These are phyloP conservation scores for Colletotrichum karsti DNA, from an alignment of 2,329 filamentous ascomycete genomes.

Conservation along the genomic window DNA sequence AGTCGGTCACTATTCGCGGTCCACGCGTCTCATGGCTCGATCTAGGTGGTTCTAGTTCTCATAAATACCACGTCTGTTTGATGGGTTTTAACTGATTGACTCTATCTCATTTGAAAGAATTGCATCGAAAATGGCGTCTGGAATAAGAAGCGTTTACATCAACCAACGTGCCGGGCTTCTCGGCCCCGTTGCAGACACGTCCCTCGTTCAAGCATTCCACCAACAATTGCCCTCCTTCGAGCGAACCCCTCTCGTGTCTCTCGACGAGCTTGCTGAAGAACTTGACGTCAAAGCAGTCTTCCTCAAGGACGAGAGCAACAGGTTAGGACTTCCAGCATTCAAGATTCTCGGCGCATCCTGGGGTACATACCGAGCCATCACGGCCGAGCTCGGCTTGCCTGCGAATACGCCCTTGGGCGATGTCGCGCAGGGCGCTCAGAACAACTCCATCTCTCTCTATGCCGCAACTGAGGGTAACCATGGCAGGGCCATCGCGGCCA, in stretches of 20 bases:
- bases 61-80: neutral
- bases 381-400: conserved; percentile 51
- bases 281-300: conserved; percentile 66
- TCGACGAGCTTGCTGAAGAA: conserved; percentile 63
- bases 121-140: conserved; percentile 18
- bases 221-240: conserved; percentile 63
- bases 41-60: rapidly evolving
- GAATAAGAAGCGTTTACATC: conserved; percentile 34
- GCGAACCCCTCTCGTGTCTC: conserved; percentile 59
- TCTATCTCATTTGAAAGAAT: rapidly evolving
- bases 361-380: conserved; percentile 70
- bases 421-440: conserved; percentile 41
- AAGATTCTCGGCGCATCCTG: conserved; percentile 85
- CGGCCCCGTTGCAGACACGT: conserved; percentile 12
- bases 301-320: conserved; percentile 75
- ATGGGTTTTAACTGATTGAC: neutral
- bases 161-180: conserved; percentile 32
- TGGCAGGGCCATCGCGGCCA: conserved; percentile 75
- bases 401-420: conserved; percentile 51
- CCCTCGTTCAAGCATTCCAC: conserved; percentile 58
- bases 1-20: too few species aligned
- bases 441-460: conserved; percentile 56
- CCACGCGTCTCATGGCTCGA: neutral
- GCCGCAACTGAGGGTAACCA: conserved; percentile 82
- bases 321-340: conserved; percentile 77